Evolutionary conservation across 2,329 filamentous ascomycete genomes (phyloP), one percentile per base, ranked within the genome.

Genomic region (Diplodia intermedia): DNA sequence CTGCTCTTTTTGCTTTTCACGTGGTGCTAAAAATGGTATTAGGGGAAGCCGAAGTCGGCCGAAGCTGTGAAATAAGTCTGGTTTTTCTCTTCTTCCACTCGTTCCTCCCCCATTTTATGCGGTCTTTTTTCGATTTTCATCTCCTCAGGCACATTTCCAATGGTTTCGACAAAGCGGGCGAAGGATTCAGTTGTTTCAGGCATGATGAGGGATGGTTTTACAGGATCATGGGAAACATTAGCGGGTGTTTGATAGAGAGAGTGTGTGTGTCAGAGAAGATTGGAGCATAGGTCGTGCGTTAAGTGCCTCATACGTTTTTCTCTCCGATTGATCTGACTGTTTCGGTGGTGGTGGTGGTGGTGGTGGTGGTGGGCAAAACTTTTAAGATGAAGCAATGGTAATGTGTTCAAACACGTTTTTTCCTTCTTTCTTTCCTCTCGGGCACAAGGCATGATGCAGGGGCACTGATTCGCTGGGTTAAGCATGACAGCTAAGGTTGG

Each of bases 211-310:
- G 57, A 26, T 33, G 26, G 36, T 47, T 47, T 36, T 63, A 52
- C 47, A 38, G 29, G 47, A 38, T 49, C 11, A 62, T 50, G 57
- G 40, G 47, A 52, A 52, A 52, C 20, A 56, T 63, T 52, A 63
- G 47, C 60, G 47, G 60, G 60, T 63, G 43, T 63, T 63, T 29
- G 29, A 63, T 63, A 63, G 60, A 63, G 43, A 23, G 23, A 26
- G 26, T 4, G 26, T 26, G 26, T 26, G 26, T 36, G 36, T 47
- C 29, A 62, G 40, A 52, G 47, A 49, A 49, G 47, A 52, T 52
- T 38, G 60, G 60, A 49, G 60, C 60, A 63, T 40, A 26, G 47
- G 43, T 63, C 20, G 47, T 52, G 47, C n/a, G 47, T 52, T 33
- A 12, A 38, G 33, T 20, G 31, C 20, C 33, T 20, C 40, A 23